Base-by-base conservation (phyloP, 495 filamentous ascomycete genomes). In the Rhizodiscina lignyota region DNA sequence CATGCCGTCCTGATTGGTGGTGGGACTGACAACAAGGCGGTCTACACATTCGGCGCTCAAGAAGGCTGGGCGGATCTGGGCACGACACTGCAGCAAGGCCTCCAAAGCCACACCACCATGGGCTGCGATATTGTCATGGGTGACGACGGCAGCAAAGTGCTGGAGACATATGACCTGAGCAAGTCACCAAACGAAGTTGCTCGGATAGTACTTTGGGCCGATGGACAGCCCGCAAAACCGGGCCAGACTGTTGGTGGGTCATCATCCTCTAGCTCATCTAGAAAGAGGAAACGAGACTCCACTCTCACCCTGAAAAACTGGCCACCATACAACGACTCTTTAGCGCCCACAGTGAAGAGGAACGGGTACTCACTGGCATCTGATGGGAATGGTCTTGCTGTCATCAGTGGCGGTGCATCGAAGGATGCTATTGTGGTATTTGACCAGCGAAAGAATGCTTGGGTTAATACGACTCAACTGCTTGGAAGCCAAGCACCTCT, bases 1-100 rank as follows among this genome's bases (percentile, higher is more conserved):
- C 61, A 79, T 48, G 81, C 77, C 2, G 68, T 79, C 6, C 62
- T 93, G 59, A 53, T 96, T 35, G 85, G 85, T 31, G 89, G 87
- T 5, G 65, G 67, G 34, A 47, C 62, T 2, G 57, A 54, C 17
- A 86, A 84, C 50, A 72, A 54, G 2, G 57, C 68, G n/a, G 61
- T 94, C 2, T 81, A 68, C 56, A 60, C 66, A 35, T 76, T 93
- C 35, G 63, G 53, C 35, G 36, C 62, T 4, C 44, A 52, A 1
- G 55, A 53, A 20, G 68, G 68, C 27, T 96, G 85, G 87, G 44
- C 49, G 6, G 57, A 71, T 30, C 69, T 83, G 5, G 64, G 68
- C 5, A 63, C 68, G 4, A 67, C 64, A 13, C 57, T 94, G 26
- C 58, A 62, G n/a, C 44, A 60, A 21, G 63, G 67, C 11, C 42